phyloP scores from a whole-genome alignment of 2,329 filamentous ascomycete genomes.

The Cercospora sp. region DNA sequence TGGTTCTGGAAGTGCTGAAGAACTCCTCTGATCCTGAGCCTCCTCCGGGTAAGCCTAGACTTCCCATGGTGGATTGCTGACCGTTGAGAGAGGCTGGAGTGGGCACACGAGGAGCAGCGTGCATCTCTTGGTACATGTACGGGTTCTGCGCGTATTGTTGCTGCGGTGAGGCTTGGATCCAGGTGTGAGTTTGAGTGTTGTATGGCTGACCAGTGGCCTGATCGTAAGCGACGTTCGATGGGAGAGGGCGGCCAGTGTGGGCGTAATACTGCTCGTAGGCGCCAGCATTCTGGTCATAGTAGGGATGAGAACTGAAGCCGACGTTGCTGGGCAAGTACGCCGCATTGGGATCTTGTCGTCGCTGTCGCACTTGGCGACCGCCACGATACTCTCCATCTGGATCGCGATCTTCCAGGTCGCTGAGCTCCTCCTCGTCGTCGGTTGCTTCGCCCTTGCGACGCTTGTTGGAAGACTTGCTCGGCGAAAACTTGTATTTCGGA shows the following conservation, averaged over 20 bases:
- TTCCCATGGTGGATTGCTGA: conserved; percentile 33
- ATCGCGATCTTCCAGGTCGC: conserved; percentile 37
- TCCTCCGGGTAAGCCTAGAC: conserved; percentile 38
- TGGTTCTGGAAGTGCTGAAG: conserved; percentile 33
- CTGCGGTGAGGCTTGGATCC: conserved; percentile 29
- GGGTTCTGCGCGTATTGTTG: conserved; percentile 29
- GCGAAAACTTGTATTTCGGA: conserved; percentile 91
- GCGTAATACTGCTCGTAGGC: conserved; percentile 35
- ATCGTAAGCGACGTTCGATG: conserved; percentile 36
- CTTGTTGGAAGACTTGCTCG: conserved; percentile 66
- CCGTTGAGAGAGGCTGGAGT: conserved; percentile 31
- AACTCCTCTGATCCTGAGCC: conserved; percentile 34
- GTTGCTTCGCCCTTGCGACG: conserved; percentile 44
- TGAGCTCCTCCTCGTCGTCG: conserved; percentile 38
- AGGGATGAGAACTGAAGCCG: conserved; percentile 37
- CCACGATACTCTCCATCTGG: conserved; percentile 39
- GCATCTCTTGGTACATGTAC: conserved; percentile 33
- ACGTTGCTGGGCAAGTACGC: conserved; percentile 32
- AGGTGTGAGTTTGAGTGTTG: conserved; percentile 33
- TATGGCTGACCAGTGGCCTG: conserved; percentile 31
- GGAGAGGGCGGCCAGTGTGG: conserved; percentile 32
- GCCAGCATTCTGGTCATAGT: conserved; percentile 33
- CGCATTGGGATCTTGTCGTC: conserved; percentile 27
- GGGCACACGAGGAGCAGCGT: conserved; percentile 28
- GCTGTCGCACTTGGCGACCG: conserved; percentile 30